Evolutionary conservation across 2,329 filamentous ascomycete genomes (phyloP), one percentile per base, ranked within the genome.

Genomic region (Cladosporium cucumerinum): DNA sequence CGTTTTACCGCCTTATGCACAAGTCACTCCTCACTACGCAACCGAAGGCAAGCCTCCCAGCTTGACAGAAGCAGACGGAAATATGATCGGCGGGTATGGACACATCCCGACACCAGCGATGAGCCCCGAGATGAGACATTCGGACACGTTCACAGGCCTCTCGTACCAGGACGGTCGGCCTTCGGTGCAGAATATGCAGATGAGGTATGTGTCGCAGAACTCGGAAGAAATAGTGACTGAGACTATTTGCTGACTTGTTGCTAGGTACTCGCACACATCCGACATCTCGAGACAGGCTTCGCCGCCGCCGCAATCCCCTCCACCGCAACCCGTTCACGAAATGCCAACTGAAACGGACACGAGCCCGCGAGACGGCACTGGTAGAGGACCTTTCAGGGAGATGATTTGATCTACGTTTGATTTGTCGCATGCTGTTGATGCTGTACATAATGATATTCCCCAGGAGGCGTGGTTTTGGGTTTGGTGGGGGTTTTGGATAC

Each of bases 341-440:
- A 62, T 62, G 60, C 25, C 60, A 10, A 43, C 60, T 8, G 60
- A 62, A 1, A 43, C 49, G 30, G 43, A 36, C 10, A 51, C 49
- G 30, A 39, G 30, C 32, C 60, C 60, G 1, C 46, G 49, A 39
- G 32, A 46, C 6, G 60, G 28, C n/a, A 61, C 21, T 23, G 16
- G 25, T 2, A 61, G 58, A 12, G 16, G 25, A 5, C 30, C 58
- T 4, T 61, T 61, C 30, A 51, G 58, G 18, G 43, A 61, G 21
- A 61, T 49, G 43, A 8, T 61, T 26, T 61, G 43, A 60, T 52
- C 18, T 18, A 11, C 16, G 2, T 21, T 26, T 51, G 25, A 25
- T n/a, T 54, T 39, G 18, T 21, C 79, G 85, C 69, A 84, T 82
- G 70, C 82, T 32, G 32, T 32, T 57, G 12, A 34, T 25, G 54